These are phyloP conservation scores for Suillus bovinus DNA, from an alignment of 768 basidiomycete species.

Conservation along the genomic window DNA sequence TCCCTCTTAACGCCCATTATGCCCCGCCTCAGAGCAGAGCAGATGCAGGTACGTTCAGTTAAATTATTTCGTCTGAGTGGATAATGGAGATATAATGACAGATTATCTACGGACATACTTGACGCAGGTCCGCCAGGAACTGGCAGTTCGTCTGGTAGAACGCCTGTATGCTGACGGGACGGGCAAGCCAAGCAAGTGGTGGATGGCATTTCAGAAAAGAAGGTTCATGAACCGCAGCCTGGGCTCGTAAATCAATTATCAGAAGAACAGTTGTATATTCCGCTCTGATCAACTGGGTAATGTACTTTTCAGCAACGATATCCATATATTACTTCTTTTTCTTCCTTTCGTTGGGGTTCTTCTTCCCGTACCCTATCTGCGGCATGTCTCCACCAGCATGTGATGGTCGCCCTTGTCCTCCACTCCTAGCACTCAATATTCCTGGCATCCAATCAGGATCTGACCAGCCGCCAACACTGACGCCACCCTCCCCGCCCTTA, in stretches of 20 bases:
- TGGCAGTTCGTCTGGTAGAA: conserved; percentile 83
- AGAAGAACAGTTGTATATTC: conserved; percentile 6
- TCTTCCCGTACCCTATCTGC: conserved; percentile 81
- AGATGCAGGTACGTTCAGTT: conserved; percentile 68
- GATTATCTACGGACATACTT: conserved; percentile 92
- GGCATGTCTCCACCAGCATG: conserved; percentile 66
- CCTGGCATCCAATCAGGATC: conserved; percentile 95
- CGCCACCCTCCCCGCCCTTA: conserved; percentile 48
- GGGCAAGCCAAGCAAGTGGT: conserved; percentile 98
- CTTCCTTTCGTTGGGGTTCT: conserved; percentile 85
- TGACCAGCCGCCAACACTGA: conserved; percentile 79
- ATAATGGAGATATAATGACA: conserved; percentile 31
- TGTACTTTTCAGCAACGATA: conserved; percentile 24
- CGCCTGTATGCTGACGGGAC: conserved; percentile 91
- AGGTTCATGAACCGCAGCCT: conserved; percentile 93
- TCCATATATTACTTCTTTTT: conserved; percentile 38
- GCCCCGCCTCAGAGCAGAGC: conserved; percentile 71
- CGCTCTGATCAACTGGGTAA: conserved; percentile 17
- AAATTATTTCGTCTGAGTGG: neutral
- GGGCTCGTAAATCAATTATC: conserved; percentile 56
- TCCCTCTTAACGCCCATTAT: conserved; percentile 91
- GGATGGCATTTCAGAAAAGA: conserved; percentile 99
- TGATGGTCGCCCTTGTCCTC: conserved; percentile 68
- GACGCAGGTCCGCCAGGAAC: conserved; percentile 90
- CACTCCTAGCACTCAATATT: conserved; percentile 63